Percentiles rank a stretch among this genome's conserved stretches.
Evolutionary conservation across 805 yeast genomes (phyloP).

Genomic region (Kazachstania psychrophila): DNA sequence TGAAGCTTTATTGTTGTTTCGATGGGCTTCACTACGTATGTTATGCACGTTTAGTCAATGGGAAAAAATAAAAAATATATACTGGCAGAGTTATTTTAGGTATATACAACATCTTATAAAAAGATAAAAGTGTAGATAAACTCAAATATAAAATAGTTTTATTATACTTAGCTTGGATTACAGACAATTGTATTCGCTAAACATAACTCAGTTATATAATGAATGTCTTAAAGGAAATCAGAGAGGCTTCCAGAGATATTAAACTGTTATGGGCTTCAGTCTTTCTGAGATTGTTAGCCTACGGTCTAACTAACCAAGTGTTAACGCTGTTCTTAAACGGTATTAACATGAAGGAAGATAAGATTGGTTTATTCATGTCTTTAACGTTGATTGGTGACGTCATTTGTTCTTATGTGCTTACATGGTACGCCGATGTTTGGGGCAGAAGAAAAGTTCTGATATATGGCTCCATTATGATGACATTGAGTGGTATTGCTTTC

Average conservation of each 20-base stretch:
- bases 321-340: conserved; percentile 56
- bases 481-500: conserved; percentile 55
- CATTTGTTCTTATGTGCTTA: conserved; percentile 52
- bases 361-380: conserved; percentile 75
- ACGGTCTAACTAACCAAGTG: conserved; percentile 73
- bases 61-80: too few species aligned
- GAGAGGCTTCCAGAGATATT: conserved; percentile 42
- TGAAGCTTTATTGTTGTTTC: too few species aligned
- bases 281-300: conserved; percentile 61
- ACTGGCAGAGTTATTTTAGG: too few species aligned
- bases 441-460: conserved; percentile 62
- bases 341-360: conserved; percentile 44
- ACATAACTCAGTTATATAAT: too few species aligned
- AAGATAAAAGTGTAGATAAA: too few species aligned
- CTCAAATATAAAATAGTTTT: too few species aligned
- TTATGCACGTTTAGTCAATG: too few species aligned
- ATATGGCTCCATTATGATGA: conserved; percentile 60
- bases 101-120: too few species aligned
- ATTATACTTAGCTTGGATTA: too few species aligned
- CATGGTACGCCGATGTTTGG: conserved; percentile 66
- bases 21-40: too few species aligned
- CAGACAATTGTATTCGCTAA: too few species aligned
- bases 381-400: conserved; percentile 75
- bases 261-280: conserved; percentile 59
- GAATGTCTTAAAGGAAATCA: conserved; percentile 21